These are phyloP conservation scores for Martensiomyces pterosporus DNA, from an alignment of 192 early-diverging fungal species.

Conservation along the genomic window DNA sequence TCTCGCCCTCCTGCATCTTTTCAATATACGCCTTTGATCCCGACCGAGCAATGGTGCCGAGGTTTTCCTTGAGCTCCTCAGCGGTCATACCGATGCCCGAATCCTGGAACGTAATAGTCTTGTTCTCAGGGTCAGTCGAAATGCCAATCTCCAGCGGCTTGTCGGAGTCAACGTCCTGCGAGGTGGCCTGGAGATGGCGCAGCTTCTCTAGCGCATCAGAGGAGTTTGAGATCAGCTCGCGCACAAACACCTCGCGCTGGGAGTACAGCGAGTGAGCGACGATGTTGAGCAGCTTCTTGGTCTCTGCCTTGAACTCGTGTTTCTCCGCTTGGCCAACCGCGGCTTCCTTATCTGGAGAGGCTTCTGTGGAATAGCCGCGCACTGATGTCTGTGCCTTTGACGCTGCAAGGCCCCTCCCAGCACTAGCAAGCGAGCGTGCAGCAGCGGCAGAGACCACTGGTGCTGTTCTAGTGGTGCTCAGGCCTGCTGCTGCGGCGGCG, in stretches of 20 bases:
- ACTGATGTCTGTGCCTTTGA: too few relatives aligned
- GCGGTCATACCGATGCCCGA: conserved; percentile 96
- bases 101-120: conserved; percentile 81
- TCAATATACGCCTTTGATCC: conserved; percentile 85
- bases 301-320: conserved; percentile 83
- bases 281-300: conserved; percentile 85
- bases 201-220: conserved; percentile 94
- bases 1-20: conserved; percentile 52
- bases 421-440: too few relatives aligned
- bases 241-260: conserved; percentile 90
- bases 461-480: too few relatives aligned
- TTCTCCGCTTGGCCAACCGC: conserved; percentile 40
- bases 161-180: conserved; percentile 78
- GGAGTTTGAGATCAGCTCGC: conserved; percentile 94
- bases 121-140: conserved; percentile 63
- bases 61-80: conserved; percentile 80
- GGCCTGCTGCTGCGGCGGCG: too few relatives aligned
- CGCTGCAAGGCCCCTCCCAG: too few relatives aligned
- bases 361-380: conserved; percentile 32
- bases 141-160: conserved; percentile 80
- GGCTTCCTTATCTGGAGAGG: conserved; percentile 5
- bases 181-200: conserved; percentile 78
- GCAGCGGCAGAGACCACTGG: too few relatives aligned
- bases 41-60: conserved; percentile 98
- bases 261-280: conserved; percentile 98